Evolutionary conservation across 2,329 filamentous ascomycete species (phyloP).

Genomic region (Colletotrichum viniferum): DNA sequence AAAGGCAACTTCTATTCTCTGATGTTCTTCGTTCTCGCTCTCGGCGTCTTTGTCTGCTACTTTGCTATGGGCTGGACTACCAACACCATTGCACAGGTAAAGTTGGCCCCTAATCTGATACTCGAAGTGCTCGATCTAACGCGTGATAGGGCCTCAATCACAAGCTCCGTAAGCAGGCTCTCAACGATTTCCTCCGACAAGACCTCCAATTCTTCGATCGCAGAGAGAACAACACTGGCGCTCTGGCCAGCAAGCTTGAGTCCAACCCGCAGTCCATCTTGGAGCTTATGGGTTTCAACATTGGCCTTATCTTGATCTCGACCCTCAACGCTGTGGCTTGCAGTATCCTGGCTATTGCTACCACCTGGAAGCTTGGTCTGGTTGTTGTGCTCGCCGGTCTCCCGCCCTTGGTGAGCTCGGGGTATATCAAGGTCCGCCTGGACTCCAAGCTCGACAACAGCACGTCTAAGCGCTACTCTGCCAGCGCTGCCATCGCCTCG

Average conservation of each 20-base stretch:
- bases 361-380: conserved; percentile 53
- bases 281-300: conserved; percentile 48
- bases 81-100: conserved; percentile 36
- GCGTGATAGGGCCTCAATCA: conserved; percentile 17
- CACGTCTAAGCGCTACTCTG: conserved; percentile 37
- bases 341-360: conserved; percentile 45
- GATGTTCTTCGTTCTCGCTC: conserved; percentile 59
- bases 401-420: conserved; percentile 38
- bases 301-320: conserved; percentile 42
- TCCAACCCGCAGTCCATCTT: conserved; percentile 41
- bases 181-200: conserved; percentile 40
- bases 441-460: conserved; percentile 43
- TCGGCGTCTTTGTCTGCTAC: conserved; percentile 49
- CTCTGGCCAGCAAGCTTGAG: conserved; percentile 38
- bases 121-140: background rate
- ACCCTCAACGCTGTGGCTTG: conserved; percentile 40
- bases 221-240: conserved; percentile 42
- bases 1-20: conserved; percentile 56
- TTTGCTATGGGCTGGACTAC: conserved; percentile 39
- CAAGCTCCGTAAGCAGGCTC: conserved; percentile 30
- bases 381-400: conserved; percentile 50
- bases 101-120: background rate
- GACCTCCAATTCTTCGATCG: conserved; percentile 48
- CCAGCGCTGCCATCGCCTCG: conserved; percentile 46
- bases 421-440: conserved; percentile 42